Evolutionary conservation across 768 basidiomycete species (phyloP), one percentile per base, ranked within the genome.

Genomic region (Bullera alba): DNA sequence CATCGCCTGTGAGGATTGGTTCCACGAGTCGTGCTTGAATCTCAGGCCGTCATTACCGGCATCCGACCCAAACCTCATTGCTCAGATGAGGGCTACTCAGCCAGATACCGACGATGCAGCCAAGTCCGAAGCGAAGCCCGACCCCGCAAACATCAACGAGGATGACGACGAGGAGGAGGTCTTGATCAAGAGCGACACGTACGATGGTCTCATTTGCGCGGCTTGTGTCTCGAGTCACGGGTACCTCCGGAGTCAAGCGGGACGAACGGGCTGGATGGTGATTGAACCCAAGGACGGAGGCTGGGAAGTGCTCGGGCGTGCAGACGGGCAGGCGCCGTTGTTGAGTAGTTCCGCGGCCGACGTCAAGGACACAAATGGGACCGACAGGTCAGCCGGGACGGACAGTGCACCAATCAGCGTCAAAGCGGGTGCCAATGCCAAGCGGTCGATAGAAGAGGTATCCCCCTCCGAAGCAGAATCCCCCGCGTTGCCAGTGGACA

Each of bases 1-100:
- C 58, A 59, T 72, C 1, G 66, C 48, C 8, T 72, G 71, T 41
- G 71, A 72, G 60, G 68, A 72, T 34, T 72, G 70, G 70, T 70
- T 66, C 43, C 71, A 72, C 42, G 71, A 72, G 32, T 49, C 63
- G 16, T 69, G 67, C 29, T 54, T 69, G 6, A 69, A 69, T 34
- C 50, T 69, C 1, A 56, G 56, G 4, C n/a, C n/a, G n/a, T n/a
- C n/a, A n/a, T 15, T 19, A 5, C 43, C 44, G 21, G 26, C 26
- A 35, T 4, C 14, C 23, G n/a, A n/a, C n/a, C n/a, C n/a, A n/a
- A n/a, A n/a, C n/a, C n/a, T n/a, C n/a, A 37, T 5, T n/a, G 5
- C 23, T 27, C 44, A 23, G 52, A 32, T 5, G 16, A 2, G 16
- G 22, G 48, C 17, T 12, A 42, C 29, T 36, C 43, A 26, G 23